phyloP scores from a whole-genome alignment of 768 basidiomycete genomes.

The Suillus lakei region DNA sequence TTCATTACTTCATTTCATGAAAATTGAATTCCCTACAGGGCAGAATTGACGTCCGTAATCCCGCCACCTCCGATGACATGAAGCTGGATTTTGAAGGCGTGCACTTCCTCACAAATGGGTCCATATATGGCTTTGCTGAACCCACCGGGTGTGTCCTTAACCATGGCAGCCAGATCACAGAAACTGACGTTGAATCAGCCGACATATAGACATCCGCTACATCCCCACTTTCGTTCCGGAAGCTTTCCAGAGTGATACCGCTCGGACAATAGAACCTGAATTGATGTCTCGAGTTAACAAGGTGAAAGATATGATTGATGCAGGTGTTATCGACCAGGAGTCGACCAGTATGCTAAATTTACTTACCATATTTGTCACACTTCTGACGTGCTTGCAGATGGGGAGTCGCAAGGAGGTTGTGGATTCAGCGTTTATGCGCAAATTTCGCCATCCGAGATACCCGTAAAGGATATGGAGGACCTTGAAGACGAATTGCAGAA shows the following conservation, averaged over 20 bases:
- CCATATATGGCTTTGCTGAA: constrained; percentile 77
- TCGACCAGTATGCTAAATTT: constrained; percentile 31
- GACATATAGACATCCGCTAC: constrained; percentile 64
- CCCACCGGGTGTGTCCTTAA: constrained; percentile 55
- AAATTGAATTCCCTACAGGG: constrained; percentile 49
- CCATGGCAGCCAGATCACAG: not conserved
- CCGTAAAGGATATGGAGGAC: constrained; percentile 63
- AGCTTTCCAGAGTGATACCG: constrained; percentile 58
- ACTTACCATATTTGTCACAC: not conserved
- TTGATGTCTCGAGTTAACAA: constrained; percentile 61
- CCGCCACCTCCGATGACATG: constrained; percentile 56
- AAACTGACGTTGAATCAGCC: constrained; percentile 38
- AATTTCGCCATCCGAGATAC: constrained; percentile 57
- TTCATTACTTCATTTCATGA: constrained; percentile 12
- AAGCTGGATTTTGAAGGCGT: constrained; percentile 78
- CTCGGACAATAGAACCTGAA: constrained; percentile 61
- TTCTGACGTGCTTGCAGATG: constrained; percentile 41
- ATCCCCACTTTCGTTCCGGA: constrained; percentile 71
- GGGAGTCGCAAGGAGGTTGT: constrained; percentile 54
- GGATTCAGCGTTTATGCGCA: constrained; percentile 71
- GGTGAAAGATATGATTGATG: constrained; percentile 65
- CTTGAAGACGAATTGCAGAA: constrained; percentile 75
- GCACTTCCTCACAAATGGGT: constrained; percentile 73
- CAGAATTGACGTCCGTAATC: constrained; percentile 67
- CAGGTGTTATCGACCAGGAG: constrained; percentile 66